Conservation (phyloP, 495 filamentous ascomycete genomes). For the Cetradonia linearis region DNA sequence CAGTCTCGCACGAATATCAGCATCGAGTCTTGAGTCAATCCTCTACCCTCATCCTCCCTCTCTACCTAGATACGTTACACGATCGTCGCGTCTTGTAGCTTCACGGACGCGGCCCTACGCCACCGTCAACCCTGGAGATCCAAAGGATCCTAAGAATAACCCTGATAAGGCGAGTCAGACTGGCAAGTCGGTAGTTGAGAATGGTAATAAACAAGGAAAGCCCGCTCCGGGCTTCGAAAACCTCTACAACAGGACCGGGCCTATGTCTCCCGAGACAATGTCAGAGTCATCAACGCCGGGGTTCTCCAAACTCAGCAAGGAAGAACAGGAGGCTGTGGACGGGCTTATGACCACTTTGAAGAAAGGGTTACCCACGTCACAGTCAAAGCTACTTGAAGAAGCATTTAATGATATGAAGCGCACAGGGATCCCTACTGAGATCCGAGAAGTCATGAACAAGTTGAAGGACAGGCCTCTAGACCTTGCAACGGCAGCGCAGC, state of each 20-base stretch:
- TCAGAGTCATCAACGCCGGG: slow-evolving; percentile 22
- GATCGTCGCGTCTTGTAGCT: slow-evolving; percentile 36
- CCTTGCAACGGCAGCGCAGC: slow-evolving; percentile 40
- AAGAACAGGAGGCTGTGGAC: slow-evolving; percentile 35
- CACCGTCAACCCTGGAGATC: slow-evolving; percentile 37
- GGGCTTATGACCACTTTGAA: slow-evolving; percentile 35
- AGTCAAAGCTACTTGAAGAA: slow-evolving; percentile 35
- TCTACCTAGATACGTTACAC: slow-evolving; percentile 26
- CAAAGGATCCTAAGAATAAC: slow-evolving; percentile 37
- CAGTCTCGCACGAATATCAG: slow-evolving; percentile 52
- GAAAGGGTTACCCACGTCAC: slow-evolving; percentile 36
- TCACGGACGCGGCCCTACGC: slow-evolving; percentile 47
- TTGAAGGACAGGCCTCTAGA: slow-evolving; percentile 34
- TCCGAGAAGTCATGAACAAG: slow-evolving; percentile 40
- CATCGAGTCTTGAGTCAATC: slow-evolving; percentile 39
- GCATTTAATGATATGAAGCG: slow-evolving; percentile 39
- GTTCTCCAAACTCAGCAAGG: slow-evolving; percentile 32
- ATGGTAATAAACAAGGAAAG: slow-evolving; percentile 27
- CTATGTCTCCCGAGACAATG: slow-evolving; percentile 28
- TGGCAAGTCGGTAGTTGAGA: slow-evolving; percentile 26
- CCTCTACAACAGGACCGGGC: slow-evolving; percentile 32
- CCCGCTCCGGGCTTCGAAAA: slow-evolving; percentile 37
- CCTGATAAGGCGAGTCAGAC: slow-evolving; percentile 24
- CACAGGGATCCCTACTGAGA: slow-evolving; percentile 41
- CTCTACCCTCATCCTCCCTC: slow-evolving; percentile 33